Evolutionary conservation across 345 rosid genomes (phyloP), one percentile per base, ranked within the genome.

Genomic region (Salix arbutifolia): DNA sequence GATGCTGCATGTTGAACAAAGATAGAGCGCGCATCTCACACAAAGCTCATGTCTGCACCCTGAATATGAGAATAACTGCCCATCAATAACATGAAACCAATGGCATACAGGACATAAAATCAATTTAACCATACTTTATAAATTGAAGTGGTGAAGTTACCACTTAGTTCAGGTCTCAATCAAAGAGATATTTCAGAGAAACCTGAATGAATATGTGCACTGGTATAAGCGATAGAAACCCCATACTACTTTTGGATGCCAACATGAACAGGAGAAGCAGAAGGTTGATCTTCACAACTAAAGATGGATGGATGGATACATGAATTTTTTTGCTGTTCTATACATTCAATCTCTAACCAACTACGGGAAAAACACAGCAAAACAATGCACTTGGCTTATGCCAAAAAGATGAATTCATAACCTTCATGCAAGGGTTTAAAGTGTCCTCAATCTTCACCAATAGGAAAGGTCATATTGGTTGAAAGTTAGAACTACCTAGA

Each of bases 21-120:
- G 97, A 81, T 96, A 93, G 70, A 96, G 87, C 7, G 99, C 97
- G 72, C 99, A 96, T 82, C 91, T 88, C 62, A 94, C 97, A 61
- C 97, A 96, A 19, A 96, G 90, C 87, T 89, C 97, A 79, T 96
- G 99, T 78, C 89, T 88, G 66, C 99, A 96, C 48, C 99, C 99
- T 96, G 89, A 76, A 85, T 38, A 72, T 33, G 19, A 30, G 26
- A 48, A 81, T 60, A 65, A 68, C 26, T 3, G 65, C 4, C 26
- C 23, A 62, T 48, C 75, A 66, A 40, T 50, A 65, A 52, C 68
- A 72, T 28, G 46, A 78, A 61, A 78, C 21, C 18, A 64, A 37
- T n/a, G 44, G 14, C 25, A 72, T 26, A 33, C 11, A 66, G 67
- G 46, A 65, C 18, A 58, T 8, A 0, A 11, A 31, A 2, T 52